Conservation (phyloP, 2,329 filamentous ascomycete species). For the Penicillium sp. region DNA sequence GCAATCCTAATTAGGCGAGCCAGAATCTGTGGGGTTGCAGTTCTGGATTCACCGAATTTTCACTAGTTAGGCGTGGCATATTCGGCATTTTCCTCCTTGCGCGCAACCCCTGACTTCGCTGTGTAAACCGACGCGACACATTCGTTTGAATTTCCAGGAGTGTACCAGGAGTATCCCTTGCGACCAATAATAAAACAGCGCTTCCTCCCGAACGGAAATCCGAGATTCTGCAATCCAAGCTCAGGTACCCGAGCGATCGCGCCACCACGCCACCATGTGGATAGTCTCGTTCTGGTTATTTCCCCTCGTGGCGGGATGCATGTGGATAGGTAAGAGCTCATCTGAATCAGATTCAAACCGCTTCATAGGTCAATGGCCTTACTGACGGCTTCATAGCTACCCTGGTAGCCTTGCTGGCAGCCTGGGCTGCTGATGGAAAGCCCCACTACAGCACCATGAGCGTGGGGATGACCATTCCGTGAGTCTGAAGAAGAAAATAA, state of each 20-base stretch:
- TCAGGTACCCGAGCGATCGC: neutral
- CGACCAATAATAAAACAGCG: neutral
- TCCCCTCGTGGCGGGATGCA: slow-evolving; percentile 9
- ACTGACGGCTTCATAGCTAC: slow-evolving; percentile 5
- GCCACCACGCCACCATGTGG: slow-evolving; percentile 5
- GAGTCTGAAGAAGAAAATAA: neutral
- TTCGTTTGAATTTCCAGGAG: neutral
- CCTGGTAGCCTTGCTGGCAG: slow-evolving; percentile 5
- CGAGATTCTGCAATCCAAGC: neutral
- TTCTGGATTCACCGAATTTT: neutral
- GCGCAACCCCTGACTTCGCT: neutral
- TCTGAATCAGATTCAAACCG: no score
- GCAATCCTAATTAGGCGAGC: neutral
- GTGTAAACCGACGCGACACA: neutral
- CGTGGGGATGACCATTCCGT: slow-evolving; percentile 7
- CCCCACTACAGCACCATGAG: slow-evolving; percentile 7
- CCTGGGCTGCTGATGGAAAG: slow-evolving; percentile 11
- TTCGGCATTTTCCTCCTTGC: neutral
- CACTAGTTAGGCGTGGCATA: neutral
- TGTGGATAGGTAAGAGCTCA: slow-evolving; percentile 10
- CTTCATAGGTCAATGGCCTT: no score
- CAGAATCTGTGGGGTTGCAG: slow-evolving; percentile 1
- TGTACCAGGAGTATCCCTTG: neutral
- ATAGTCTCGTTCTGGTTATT: slow-evolving; percentile 12
- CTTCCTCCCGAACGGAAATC: neutral